Evolutionary conservation across 1,139 yeast genomes (phyloP).

Genomic region (Meyerozyma elateridarum): DNA sequence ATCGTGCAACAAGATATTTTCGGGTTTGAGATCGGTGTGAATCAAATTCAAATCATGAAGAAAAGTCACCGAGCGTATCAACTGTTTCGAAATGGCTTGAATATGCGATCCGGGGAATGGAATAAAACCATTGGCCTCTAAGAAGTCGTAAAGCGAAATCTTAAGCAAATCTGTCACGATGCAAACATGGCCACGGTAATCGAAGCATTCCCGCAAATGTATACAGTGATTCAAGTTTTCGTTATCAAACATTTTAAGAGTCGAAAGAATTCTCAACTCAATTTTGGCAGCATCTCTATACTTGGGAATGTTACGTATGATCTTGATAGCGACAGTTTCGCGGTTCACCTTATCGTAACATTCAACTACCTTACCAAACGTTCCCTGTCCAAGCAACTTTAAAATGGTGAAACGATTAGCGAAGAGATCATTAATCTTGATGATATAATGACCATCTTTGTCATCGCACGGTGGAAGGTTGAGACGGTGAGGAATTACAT

Average conservation of each 20-base stretch:
- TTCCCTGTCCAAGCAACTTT: conserved; percentile 87
- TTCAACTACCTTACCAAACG: conserved; percentile 91
- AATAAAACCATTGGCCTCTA: conserved; percentile 69
- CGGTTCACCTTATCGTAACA: conserved; percentile 57
- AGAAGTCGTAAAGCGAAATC: conserved; percentile 82
- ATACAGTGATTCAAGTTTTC: conserved; percentile 67
- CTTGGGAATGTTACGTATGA: conserved; percentile 75
- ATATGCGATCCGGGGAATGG: conserved; percentile 82
- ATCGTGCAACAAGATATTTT: conserved; percentile 76
- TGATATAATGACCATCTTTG: conserved; percentile 79
- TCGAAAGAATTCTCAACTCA: conserved; percentile 73
- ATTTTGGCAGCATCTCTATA: conserved; percentile 84
- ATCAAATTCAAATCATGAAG: conserved; percentile 85
- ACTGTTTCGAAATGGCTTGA: conserved; percentile 82
- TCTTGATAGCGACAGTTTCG: conserved; percentile 81
- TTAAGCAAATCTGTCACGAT: conserved; percentile 85
- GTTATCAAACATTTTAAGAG: conserved; percentile 71
- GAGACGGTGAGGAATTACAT: conserved; percentile 34
- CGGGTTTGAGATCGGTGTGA: conserved; percentile 95
- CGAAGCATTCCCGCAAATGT: conserved; percentile 85
- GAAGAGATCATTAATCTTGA: conserved; percentile 53
- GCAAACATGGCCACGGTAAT: conserved; percentile 90
- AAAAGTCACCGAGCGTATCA: conserved; percentile 80
- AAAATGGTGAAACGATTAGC: conserved; percentile 65
- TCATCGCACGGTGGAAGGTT: conserved; percentile 56